These are phyloP conservation scores for Wickerhamiella azymoides DNA, from an alignment of 805 yeast genomes.

Conservation along the genomic window DNA sequence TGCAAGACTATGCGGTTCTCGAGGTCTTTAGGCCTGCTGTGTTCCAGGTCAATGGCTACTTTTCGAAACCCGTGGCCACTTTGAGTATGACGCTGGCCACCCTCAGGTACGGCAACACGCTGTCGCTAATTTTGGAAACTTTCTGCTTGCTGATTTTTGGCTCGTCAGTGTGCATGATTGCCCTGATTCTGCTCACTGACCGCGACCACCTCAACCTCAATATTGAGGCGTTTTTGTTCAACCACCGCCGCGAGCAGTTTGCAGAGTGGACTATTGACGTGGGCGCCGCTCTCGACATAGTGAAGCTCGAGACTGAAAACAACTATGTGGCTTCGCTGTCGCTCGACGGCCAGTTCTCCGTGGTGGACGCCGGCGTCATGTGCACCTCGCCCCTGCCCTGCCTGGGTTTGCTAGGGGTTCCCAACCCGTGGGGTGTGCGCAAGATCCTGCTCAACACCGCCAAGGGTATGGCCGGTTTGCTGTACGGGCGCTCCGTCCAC, in stretches of 20 bases:
- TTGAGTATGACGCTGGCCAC: slow-evolving; percentile 6
- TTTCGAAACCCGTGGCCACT: slow-evolving; percentile 1
- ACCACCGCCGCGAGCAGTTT: slow-evolving; percentile 1
- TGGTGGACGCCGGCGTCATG: background rate
- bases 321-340: background rate
- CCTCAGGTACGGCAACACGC: slow-evolving; percentile 9
- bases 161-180: slow-evolving; percentile 5
- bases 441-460: slow-evolving; percentile 2
- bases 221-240: background rate
- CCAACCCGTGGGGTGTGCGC: slow-evolving; percentile 2
- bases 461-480: background rate
- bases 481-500: background rate
- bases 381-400: background rate
- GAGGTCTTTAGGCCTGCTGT: slow-evolving; percentile 7
- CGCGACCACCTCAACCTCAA: background rate
- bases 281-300: slow-evolving; percentile 3
- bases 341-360: slow-evolving; percentile 1
- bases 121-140: slow-evolving; percentile 7
- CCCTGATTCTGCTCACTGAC: background rate
- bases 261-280: slow-evolving; percentile 3
- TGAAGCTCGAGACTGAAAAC: background rate
- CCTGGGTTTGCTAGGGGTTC: background rate
- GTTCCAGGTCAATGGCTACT: slow-evolving; percentile 6
- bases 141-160: slow-evolving; percentile 7
- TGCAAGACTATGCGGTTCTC: background rate